Conservation (phyloP, 2,329 filamentous ascomycete species). For the Epichloe aotearoae region DNA sequence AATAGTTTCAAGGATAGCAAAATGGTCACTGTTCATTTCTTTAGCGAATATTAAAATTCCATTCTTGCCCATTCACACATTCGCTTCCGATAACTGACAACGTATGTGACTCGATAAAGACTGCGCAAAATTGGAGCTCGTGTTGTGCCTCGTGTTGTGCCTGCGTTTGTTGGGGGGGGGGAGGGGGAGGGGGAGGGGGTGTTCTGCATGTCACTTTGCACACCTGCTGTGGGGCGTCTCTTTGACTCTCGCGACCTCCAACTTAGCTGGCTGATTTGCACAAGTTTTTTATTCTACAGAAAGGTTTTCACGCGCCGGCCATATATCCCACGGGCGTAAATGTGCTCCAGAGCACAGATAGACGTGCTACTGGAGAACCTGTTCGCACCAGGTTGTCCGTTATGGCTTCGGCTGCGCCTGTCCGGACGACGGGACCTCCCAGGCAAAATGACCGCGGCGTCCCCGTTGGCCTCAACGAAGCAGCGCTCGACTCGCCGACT, state of each 20-base stretch:
- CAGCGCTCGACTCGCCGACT: slow-evolving; percentile 88
- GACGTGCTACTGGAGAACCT: slow-evolving; percentile 2
- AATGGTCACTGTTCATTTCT: not conserved
- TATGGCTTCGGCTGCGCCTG: slow-evolving; percentile 10
- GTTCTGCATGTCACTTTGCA: too few relatives aligned
- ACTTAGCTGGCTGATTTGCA: too few relatives aligned
- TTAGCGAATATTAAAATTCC: not conserved
- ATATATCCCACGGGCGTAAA: not conserved
- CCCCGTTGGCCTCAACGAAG: slow-evolving; percentile 84
- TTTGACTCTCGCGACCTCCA: too few relatives aligned
- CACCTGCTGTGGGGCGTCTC: too few relatives aligned
- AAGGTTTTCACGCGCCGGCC: not conserved
- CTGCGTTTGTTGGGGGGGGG: too few relatives aligned
- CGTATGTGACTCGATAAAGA: too few relatives aligned
- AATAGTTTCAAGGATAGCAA: not conserved
- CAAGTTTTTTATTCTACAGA: not conserved
- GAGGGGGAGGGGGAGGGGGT: too few relatives aligned
- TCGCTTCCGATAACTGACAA: too few relatives aligned
- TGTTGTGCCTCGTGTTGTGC: too few relatives aligned
- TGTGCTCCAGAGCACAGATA: not conserved
- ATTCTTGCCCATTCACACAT: too few relatives aligned
- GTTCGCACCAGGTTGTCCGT: slow-evolving; percentile 2
- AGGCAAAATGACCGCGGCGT: slow-evolving; percentile 27
- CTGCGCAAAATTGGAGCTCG: too few relatives aligned
- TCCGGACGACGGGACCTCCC: slow-evolving; percentile 1